These are phyloP conservation scores for Wickerhamiella azymoides DNA, from an alignment of 805 yeast genomes.

Conservation along the genomic window DNA sequence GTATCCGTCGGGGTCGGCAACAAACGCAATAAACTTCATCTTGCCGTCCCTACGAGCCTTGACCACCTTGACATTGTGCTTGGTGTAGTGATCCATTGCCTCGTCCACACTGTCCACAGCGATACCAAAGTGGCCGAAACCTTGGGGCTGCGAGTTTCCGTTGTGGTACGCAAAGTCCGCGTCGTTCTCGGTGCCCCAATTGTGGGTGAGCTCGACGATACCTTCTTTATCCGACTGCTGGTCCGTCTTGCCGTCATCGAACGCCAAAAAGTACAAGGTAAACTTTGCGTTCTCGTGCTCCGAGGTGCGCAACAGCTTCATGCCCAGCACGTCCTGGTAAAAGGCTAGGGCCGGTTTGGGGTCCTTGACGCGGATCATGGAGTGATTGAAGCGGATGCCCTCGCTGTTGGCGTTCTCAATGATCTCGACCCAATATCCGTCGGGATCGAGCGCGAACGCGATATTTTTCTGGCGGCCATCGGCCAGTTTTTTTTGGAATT, in stretches of 20 bases:
- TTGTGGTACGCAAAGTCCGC: conserved; percentile 62
- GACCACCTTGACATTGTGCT: conserved; percentile 36
- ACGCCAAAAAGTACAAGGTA: conserved; percentile 76
- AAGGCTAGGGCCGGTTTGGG: conserved; percentile 61
- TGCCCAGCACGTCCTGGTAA: conserved; percentile 66
- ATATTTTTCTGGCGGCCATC: conserved; percentile 91
- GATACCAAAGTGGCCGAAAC: conserved; percentile 78
- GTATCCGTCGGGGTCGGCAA: conserved; percentile 87
- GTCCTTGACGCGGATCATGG: conserved; percentile 89
- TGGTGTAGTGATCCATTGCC: conserved; percentile 35
- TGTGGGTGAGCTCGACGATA: conserved; percentile 79
- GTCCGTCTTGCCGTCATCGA: conserved; percentile 30
- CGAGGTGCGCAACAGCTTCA: conserved; percentile 49
- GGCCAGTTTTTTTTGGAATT: conserved; percentile 64
- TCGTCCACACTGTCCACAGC: conserved; percentile 49
- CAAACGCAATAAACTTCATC: conserved; percentile 57
- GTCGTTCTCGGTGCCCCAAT: conserved; percentile 88
- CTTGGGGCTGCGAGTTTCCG: conserved; percentile 67
- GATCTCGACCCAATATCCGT: conserved; percentile 93
- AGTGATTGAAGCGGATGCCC: conserved; percentile 50
- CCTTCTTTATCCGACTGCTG: conserved; percentile 37
- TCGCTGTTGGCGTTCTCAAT: conserved; percentile 36
- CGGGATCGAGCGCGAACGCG: conserved; percentile 91
- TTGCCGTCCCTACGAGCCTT: conserved; percentile 30
- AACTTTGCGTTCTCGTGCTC: conserved; percentile 61